A percentile compares a stretch with the other conserved stretches of the same genome.
Evolutionary conservation across 2,329 filamentous ascomycete genomes (phyloP).

Genomic region (Microdochium trichocladiopsis): DNA sequence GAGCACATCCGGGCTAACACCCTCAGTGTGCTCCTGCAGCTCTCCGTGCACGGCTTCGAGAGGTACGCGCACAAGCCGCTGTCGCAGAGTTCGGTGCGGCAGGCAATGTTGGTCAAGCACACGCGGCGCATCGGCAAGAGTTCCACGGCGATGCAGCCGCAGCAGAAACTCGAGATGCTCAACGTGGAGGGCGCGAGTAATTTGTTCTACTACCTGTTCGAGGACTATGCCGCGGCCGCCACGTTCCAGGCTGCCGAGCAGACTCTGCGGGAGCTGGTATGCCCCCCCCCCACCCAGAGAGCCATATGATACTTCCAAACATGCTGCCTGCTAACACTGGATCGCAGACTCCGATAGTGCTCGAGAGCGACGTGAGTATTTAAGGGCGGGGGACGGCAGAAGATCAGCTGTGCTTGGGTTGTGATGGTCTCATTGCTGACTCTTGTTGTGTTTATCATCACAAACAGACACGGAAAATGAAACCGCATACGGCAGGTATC

Average conservation of each 20-base stretch:
- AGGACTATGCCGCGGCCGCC: constrained; percentile 56
- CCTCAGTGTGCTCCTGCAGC: constrained; percentile 27
- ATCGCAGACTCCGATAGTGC: constrained; percentile 23
- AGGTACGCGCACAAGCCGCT: constrained; percentile 29
- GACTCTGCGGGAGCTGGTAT: constrained; percentile 42
- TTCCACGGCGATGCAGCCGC: background rate
- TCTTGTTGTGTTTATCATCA: constrained; percentile 1
- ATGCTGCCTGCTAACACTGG: background rate
- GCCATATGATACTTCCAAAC: constrained; percentile 7
- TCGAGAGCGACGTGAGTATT: constrained; percentile 25
- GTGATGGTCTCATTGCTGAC: no score
- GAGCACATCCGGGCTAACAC: constrained; percentile 29
- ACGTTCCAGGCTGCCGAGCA: constrained; percentile 38
- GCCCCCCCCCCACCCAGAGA: constrained; percentile 8
- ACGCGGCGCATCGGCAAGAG: background rate
- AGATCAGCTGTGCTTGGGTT: no score
- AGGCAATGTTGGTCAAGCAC: constrained; percentile 12
- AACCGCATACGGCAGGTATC: constrained; percentile 41
- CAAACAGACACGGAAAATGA: constrained; percentile 21
- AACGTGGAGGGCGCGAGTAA: constrained; percentile 46
- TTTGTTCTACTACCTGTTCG: constrained; percentile 61
- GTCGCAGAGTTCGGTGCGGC: constrained; percentile 30
- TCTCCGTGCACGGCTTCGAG: constrained; percentile 28
- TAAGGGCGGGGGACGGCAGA: background rate
- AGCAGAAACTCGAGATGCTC: background rate